Evolutionary conservation across 1,284 basidiomycete genomes (phyloP).

Genomic region (Trametes pubescens): DNA sequence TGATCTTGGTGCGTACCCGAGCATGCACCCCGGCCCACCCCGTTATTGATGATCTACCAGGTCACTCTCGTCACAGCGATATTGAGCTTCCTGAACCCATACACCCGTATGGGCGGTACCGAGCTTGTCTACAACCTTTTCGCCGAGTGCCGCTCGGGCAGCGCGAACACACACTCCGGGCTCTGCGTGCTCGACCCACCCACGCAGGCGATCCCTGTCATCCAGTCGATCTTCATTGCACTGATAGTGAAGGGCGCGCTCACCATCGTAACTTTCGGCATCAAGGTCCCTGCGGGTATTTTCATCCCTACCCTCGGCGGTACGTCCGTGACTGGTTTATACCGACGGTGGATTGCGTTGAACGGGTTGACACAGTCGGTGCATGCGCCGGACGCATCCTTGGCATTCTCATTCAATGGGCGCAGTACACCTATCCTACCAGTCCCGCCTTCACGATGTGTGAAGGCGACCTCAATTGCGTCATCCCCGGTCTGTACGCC

Average conservation of each 20-base stretch:
- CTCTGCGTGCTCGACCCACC: slow-evolving; percentile 79
- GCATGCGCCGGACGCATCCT: slow-evolving; percentile 93
- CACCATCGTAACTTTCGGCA: slow-evolving; percentile 94
- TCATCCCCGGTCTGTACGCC: slow-evolving; percentile 88
- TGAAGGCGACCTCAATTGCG: slow-evolving; percentile 69
- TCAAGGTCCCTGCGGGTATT: slow-evolving; percentile 94
- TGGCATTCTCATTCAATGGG: slow-evolving; percentile 85
- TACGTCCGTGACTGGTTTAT: slow-evolving; percentile 13
- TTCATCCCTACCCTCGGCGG: slow-evolving; percentile 94
- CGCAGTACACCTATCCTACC: slow-evolving; percentile 74
- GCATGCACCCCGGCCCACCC: slow-evolving; percentile 3
- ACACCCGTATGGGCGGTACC: slow-evolving; percentile 93
- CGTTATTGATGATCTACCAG: slow-evolving; percentile 47
- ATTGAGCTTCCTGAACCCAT: slow-evolving; percentile 90
- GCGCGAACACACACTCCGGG: slow-evolving; percentile 64
- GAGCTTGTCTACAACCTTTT: slow-evolving; percentile 95
- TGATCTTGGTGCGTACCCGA: slow-evolving; percentile 70
- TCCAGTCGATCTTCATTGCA: slow-evolving; percentile 74
- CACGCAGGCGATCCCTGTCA: slow-evolving; percentile 71
- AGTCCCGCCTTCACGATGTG: slow-evolving; percentile 73
- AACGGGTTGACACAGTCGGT: slow-evolving; percentile 64
- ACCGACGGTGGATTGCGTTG: background rate
- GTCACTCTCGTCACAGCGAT: slow-evolving; percentile 81
- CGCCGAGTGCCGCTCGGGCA: slow-evolving; percentile 76
- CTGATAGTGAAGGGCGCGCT: slow-evolving; percentile 85